Conservation (phyloP, 331 rosid genomes). For the Malus hybrid region DNA sequence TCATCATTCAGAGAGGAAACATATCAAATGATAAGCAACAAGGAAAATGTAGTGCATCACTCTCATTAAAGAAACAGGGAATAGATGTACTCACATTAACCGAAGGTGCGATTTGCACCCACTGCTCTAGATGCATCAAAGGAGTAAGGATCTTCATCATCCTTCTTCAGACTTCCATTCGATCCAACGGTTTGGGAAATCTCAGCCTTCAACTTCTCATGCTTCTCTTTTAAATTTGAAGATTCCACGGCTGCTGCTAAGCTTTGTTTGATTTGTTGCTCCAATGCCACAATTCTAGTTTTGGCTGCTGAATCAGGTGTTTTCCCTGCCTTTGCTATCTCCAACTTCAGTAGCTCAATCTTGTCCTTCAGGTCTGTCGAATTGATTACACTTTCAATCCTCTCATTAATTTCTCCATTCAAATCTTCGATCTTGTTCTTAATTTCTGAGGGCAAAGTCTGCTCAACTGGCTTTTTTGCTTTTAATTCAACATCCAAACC, state of each 20-base stretch:
- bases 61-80: not conserved
- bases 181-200: conserved; percentile 30
- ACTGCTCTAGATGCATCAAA: conserved; percentile 31
- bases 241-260: conserved; percentile 49
- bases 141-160: conserved; percentile 20
- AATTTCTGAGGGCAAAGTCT: conserved; percentile 26
- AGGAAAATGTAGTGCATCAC: not conserved
- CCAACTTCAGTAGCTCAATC: conserved; percentile 57
- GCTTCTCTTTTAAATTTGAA: conserved; percentile 54
- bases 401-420: conserved; percentile 36
- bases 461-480: conserved; percentile 18
- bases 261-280: conserved; percentile 52
- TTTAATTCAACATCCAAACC: conserved; percentile 49
- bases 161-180: conserved; percentile 28
- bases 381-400: conserved; percentile 36
- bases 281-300: conserved; percentile 59
- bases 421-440: conserved; percentile 40
- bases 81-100: conserved; percentile 56
- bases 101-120: conserved; percentile 37
- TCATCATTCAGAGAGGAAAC: not conserved
- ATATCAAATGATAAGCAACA: not conserved
- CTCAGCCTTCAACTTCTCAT: conserved; percentile 45
- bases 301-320: conserved; percentile 47
- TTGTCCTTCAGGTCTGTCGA: conserved; percentile 54
- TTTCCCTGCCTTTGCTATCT: conserved; percentile 58